These are phyloP conservation scores for Malassezia brasiliensis DNA, from an alignment of 1,284 basidiomycete genomes.

Conservation along the genomic window DNA sequence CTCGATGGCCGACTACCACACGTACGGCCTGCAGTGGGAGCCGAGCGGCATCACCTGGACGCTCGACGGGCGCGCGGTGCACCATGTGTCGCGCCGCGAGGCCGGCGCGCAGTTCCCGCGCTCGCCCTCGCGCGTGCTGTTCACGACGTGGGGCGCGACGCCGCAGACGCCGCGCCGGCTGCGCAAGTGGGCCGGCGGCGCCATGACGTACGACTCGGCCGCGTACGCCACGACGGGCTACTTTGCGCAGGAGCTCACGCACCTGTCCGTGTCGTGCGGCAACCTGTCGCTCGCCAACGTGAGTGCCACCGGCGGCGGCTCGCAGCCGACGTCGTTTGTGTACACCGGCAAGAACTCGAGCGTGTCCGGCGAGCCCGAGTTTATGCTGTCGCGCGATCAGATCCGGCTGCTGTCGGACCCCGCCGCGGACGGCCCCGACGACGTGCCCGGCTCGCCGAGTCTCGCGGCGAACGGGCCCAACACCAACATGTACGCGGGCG, in stretches of 20 bases:
- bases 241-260: constrained; percentile 36
- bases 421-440: constrained; percentile 9
- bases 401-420: constrained; percentile 18
- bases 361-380: constrained; percentile 20
- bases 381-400: constrained; percentile 18
- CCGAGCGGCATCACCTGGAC: constrained; percentile 28
- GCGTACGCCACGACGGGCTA: constrained; percentile 31
- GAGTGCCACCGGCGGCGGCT: constrained; percentile 12
- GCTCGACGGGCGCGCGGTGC: constrained; percentile 29
- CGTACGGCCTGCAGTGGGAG: constrained; percentile 37
- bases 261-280: constrained; percentile 27
- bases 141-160: constrained; percentile 33
- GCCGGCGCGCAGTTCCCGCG: constrained; percentile 26
- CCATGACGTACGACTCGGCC: constrained; percentile 24
- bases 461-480: neutral
- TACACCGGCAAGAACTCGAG: constrained; percentile 31
- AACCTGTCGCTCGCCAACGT: constrained; percentile 17
- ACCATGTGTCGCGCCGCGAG: constrained; percentile 21
- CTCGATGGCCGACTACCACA: constrained; percentile 29
- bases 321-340: constrained; percentile 20
- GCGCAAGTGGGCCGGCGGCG: constrained; percentile 34
- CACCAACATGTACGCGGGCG: constrained; percentile 20
- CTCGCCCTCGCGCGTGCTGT: constrained; percentile 32
- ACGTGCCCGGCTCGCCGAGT: constrained; percentile 17
- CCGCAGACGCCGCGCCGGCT: constrained; percentile 14